Evolutionary conservation across 2,329 filamentous ascomycete species (phyloP).

Genomic region (Uncinocarpus reesii): DNA sequence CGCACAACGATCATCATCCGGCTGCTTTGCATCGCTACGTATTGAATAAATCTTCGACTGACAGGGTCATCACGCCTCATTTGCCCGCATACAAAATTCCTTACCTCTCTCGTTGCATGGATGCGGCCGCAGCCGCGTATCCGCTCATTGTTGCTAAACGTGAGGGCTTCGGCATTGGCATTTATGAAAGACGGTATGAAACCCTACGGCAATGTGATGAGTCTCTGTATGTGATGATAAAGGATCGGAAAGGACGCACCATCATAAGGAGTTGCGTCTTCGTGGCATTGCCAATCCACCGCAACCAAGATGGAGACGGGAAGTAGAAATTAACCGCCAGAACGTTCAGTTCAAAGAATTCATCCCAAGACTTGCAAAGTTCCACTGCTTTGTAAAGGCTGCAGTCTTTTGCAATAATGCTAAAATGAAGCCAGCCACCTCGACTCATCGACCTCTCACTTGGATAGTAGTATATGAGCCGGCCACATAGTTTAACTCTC

Average conservation of each 20-base stretch:
- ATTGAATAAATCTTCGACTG: constrained; percentile 36
- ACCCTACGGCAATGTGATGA: constrained; percentile 20
- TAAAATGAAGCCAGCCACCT: constrained; percentile 44
- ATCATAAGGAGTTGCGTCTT: constrained; percentile 36
- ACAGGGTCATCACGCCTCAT: constrained; percentile 36
- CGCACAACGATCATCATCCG: constrained; percentile 34
- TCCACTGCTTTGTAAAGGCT: constrained; percentile 36
- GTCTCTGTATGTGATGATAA: constrained; percentile 8
- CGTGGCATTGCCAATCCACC: constrained; percentile 24
- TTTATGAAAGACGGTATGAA: constrained; percentile 31
- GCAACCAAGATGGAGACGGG: constrained; percentile 38
- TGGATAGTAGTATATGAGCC: constrained; percentile 44
- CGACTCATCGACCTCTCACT: constrained; percentile 40
- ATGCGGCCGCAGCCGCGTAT: constrained; percentile 17
- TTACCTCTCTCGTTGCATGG: constrained; percentile 26
- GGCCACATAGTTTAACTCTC: constrained; percentile 40
- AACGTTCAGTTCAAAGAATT: constrained; percentile 42
- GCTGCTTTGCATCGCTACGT: constrained; percentile 32
- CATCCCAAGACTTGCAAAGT: constrained; percentile 44
- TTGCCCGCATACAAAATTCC: constrained; percentile 36
- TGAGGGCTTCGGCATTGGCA: constrained; percentile 27
- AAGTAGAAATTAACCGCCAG: constrained; percentile 40
- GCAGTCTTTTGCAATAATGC: constrained; percentile 42
- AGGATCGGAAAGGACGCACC: constrained; percentile 17
- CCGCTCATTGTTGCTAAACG: constrained; percentile 19